Evolutionary conservation across 1,139 yeast genomes (phyloP), one percentile per base, ranked within the genome.

Genomic region (Kodamaea fungicola): DNA sequence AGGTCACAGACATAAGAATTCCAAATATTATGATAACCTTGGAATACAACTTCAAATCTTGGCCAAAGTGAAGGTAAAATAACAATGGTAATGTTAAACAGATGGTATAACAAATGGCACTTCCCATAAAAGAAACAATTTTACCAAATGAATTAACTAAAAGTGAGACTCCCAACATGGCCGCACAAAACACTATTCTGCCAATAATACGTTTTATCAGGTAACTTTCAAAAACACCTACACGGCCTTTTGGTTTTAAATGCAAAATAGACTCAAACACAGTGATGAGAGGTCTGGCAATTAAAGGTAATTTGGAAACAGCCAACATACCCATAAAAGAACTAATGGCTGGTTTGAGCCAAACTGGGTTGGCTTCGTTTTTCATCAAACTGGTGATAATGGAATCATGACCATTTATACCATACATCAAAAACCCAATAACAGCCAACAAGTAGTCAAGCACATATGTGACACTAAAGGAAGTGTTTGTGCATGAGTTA

Each of bases 71-170:
- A 46, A 82, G 59, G 55, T 88, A 85, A 58, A 89, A 89, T 30
- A 77, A 52, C 10, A 85, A 65, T 3, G 97, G 97, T 22, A 88
- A 68, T 3, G 87, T 77, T 42, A 89, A 65, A 55, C 97, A 90
- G 32, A 89, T 81, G 1, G 83, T 73, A 54, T 84, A 84, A 50
- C 96, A 87, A 36, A 90, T 67, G 2, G 89, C 80, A 27, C 92
- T 78, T 3, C 97, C 97, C 48, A 87, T 66, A 37, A 89, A 78
- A 7, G 96, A 87, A 60, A 90, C 82, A 40, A 89, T 74, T 51
- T 80, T 79, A 42, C 94, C 96, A 60, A 89, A 90, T 25, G 82
- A 80, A 4, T 87, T 86, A 51, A 86, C 76, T 3, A 77, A 40
- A 25, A 84, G 67, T 1, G 95, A 76, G 34, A 81, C 57, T 2